phyloP scores from a whole-genome alignment of 176 grass and related monocot species.

The Carex myosuroides region DNA sequence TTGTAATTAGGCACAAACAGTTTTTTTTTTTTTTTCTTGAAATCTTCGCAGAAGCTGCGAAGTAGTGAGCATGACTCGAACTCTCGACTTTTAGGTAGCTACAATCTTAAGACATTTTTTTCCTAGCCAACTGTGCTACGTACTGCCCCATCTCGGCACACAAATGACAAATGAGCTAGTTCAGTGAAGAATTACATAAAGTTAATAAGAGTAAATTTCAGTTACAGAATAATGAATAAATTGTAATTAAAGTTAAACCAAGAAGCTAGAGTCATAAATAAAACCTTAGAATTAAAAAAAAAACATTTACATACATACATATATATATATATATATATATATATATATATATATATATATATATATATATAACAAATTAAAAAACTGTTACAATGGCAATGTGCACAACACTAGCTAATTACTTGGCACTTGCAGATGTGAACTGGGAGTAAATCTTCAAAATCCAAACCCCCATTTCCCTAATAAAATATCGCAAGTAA shows the following conservation, averaged over 20 bases:
- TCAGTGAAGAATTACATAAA: too few species aligned
- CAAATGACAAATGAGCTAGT: too few species aligned
- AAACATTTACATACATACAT: constrained; percentile 2
- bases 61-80: too few species aligned
- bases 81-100: too few species aligned
- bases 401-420: neutral
- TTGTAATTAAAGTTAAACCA: neutral
- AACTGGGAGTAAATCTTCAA: neutral
- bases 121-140: too few species aligned
- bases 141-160: too few species aligned
- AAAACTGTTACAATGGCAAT: constrained; percentile 2
- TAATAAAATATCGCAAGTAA: neutral
- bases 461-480: neutral
- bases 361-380: neutral
- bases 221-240: neutral
- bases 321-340: neutral
- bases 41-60: too few species aligned
- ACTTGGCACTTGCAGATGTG: neutral
- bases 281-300: neutral
- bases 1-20: too few species aligned
- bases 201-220: neutral
- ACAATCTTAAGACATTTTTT: too few species aligned
- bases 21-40: too few species aligned
- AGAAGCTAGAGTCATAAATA: neutral
- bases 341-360: neutral